A percentile compares a stretch with the other conserved stretches of the same genome.
phyloP scores from a whole-genome alignment of 2,329 filamentous ascomycete species.

The Esteya vermicola region DNA sequence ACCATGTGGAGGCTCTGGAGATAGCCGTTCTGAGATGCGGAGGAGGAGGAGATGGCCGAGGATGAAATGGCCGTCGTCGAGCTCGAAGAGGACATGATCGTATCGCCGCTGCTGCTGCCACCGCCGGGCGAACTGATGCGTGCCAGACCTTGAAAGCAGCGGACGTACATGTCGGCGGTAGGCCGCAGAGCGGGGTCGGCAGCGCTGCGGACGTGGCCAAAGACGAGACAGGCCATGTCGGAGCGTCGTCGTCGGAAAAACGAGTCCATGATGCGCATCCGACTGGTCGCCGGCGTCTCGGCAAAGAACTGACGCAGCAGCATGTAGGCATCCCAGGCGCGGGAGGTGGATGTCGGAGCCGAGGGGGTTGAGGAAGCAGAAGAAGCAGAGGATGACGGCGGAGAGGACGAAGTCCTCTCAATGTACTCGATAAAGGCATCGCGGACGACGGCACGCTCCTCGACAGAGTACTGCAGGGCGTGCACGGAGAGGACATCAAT shows the following conservation, averaged over 20 bases:
- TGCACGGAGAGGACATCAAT: constrained; percentile 71
- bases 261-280: constrained; percentile 61
- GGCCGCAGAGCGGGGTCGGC: constrained; percentile 49
- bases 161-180: constrained; percentile 58
- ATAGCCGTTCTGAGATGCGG: too few relatives aligned
- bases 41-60: neutral
- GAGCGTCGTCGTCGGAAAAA: constrained; percentile 65
- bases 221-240: constrained; percentile 76
- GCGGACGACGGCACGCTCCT: constrained; percentile 54
- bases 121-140: constrained; percentile 8
- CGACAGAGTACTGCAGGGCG: constrained; percentile 52
- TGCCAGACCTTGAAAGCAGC: constrained; percentile 64
- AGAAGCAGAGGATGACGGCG: too few relatives aligned
- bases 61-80: too few relatives aligned
- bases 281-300: constrained; percentile 48
- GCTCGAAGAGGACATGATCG: neutral
- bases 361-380: too few relatives aligned
- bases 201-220: constrained; percentile 86
- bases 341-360: constrained; percentile 48
- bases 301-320: constrained; percentile 50
- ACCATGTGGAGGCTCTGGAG: constrained; percentile 61
- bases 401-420: too few relatives aligned
- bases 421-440: constrained; percentile 55
- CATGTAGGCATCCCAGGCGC: constrained; percentile 52
- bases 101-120: neutral